These are phyloP conservation scores for Seiridium cupressi DNA, from an alignment of 2,329 filamentous ascomycete genomes.

Conservation along the genomic window DNA sequence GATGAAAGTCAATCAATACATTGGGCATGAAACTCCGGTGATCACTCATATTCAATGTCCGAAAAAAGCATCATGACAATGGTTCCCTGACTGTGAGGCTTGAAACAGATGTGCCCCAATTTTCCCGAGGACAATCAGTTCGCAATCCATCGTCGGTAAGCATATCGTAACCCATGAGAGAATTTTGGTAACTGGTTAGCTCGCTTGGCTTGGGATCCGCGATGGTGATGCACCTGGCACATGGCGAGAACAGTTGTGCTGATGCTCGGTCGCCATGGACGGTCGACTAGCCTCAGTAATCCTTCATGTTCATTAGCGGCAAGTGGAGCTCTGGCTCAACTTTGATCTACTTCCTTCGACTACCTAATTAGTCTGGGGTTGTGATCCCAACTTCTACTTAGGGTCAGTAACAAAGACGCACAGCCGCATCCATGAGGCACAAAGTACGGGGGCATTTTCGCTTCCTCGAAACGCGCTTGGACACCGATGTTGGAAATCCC, in stretches of 20 bases:
- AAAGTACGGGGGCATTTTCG: not conserved
- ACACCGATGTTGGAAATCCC: not conserved
- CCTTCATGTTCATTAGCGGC: too few relatives aligned
- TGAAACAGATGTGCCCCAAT: not conserved
- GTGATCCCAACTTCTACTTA: not conserved
- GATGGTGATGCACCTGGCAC: too few relatives aligned
- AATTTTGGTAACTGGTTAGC: too few relatives aligned
- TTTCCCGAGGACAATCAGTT: too few relatives aligned
- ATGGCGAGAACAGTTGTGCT: too few relatives aligned
- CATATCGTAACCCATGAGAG: too few relatives aligned
- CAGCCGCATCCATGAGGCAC: not conserved
- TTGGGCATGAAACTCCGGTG: not conserved
- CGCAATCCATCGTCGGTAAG: too few relatives aligned
- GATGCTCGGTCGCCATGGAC: too few relatives aligned
- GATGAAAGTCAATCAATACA: not conserved
- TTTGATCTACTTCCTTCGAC: not conserved
- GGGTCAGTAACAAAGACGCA: not conserved
- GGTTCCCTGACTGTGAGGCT: not conserved
- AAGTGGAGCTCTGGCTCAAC: not conserved
- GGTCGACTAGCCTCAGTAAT: too few relatives aligned
- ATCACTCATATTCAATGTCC: not conserved
- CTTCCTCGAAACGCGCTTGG: not conserved
- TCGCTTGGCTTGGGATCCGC: too few relatives aligned
- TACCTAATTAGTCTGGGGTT: not conserved
- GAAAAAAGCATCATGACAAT: not conserved